Evolutionary conservation across 805 yeast species (phyloP).

Genomic region (Diddensiella santjacobensis): DNA sequence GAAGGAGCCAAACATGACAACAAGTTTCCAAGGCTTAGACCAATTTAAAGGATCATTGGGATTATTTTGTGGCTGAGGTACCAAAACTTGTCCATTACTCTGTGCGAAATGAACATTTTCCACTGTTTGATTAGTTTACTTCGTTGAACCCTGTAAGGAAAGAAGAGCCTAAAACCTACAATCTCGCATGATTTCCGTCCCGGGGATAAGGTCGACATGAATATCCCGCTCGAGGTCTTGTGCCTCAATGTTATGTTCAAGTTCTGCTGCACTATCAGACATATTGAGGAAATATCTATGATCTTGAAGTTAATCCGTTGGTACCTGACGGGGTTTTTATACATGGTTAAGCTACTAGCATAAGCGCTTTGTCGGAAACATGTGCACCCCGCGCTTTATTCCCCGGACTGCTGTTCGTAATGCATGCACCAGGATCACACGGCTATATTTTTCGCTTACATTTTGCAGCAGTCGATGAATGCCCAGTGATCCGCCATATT

Average conservation of each 20-base stretch:
- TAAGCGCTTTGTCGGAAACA: background rate
- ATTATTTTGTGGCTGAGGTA: constrained; percentile 38
- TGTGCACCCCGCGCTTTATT: background rate
- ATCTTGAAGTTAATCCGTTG: too few species aligned
- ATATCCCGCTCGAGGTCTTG: background rate
- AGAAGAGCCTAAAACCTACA: background rate
- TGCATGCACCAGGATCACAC: too few species aligned
- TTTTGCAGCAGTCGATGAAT: too few species aligned
- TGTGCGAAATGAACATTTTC: constrained; percentile 8
- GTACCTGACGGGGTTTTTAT: too few species aligned
- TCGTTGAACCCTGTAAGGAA: too few species aligned
- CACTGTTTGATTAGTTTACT: too few species aligned
- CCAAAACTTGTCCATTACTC: constrained; percentile 5
- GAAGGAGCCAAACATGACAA: constrained; percentile 6
- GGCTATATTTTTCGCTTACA: too few species aligned
- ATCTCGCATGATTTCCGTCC: constrained; percentile 13
- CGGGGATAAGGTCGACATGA: constrained; percentile 3
- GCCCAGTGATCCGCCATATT: too few species aligned
- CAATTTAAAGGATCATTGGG: constrained; percentile 51
- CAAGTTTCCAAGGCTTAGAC: constrained; percentile 38
- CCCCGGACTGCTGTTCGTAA: too few species aligned
- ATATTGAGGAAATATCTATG: too few species aligned
- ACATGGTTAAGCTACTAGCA: too few species aligned
- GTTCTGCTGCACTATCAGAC: background rate
- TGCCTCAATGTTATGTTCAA: background rate